These are phyloP conservation scores for Hirschfeldia incana DNA, from an alignment of 345 rosid genomes.

Conservation along the genomic window DNA sequence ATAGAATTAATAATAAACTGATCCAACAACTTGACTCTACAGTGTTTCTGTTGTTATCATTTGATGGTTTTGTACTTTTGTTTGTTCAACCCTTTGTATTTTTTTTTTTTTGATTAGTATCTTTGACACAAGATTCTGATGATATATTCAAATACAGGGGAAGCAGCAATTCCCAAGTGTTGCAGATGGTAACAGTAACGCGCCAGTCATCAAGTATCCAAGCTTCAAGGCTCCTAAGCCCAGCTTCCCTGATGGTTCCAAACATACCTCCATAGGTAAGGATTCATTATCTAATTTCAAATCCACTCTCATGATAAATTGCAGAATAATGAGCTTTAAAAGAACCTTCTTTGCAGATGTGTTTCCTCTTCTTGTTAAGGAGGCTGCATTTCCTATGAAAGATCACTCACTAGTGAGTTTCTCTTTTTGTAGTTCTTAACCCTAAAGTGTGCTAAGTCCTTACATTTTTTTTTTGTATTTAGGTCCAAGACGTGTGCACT, in stretches of 20 bases:
- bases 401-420: constrained; percentile 51
- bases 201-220: constrained; percentile 22
- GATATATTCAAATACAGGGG: constrained; percentile 11
- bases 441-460: no score
- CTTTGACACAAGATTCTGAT: background rate
- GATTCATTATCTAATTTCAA: background rate
- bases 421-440: background rate
- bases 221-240: constrained; percentile 29
- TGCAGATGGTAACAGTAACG: constrained; percentile 17
- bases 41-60: constrained; percentile 33
- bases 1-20: no score
- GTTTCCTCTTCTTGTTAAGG: constrained; percentile 57
- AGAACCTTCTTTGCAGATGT: constrained; percentile 49
- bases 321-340: background rate
- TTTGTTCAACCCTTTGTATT: background rate
- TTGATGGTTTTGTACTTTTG: constrained; percentile 5
- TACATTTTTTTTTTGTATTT: background rate
- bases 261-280: constrained; percentile 23
- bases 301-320: background rate
- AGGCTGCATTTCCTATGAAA: constrained; percentile 45
- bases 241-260: constrained; percentile 9
- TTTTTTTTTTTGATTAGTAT: constrained; percentile 8
- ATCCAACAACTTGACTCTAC: no score
- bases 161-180: constrained; percentile 27
- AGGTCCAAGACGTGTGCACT: constrained; percentile 67